Evolutionary conservation across 2,329 filamentous ascomycete genomes (phyloP).

Genomic region (Trichoderma koningii): DNA sequence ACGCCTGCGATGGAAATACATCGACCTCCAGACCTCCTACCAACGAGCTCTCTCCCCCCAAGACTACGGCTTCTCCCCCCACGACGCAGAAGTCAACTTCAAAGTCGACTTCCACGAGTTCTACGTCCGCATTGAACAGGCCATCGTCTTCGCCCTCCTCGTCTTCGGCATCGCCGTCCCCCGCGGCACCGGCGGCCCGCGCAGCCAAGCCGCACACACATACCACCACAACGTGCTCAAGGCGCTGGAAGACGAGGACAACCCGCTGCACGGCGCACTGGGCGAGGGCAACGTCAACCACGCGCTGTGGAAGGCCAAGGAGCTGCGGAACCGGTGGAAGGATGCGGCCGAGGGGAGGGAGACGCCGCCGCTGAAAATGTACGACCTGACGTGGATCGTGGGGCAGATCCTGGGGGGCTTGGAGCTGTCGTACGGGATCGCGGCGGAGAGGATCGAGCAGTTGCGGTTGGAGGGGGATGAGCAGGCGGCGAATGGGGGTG

Average conservation of each 20-base stretch:
- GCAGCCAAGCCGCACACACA: slow-evolving; percentile 45
- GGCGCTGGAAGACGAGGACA: slow-evolving; percentile 58
- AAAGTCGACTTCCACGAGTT: slow-evolving; percentile 79
- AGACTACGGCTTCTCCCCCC: slow-evolving; percentile 39
- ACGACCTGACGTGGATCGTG: slow-evolving; percentile 64
- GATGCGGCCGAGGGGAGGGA: slow-evolving; percentile 55
- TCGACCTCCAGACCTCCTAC: slow-evolving; percentile 61
- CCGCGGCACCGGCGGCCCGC: slow-evolving; percentile 22
- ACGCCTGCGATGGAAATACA: slow-evolving; percentile 64
- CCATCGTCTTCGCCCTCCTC: slow-evolving; percentile 65
- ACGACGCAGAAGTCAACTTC: slow-evolving; percentile 67
- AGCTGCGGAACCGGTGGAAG: slow-evolving; percentile 73
- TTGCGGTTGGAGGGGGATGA: slow-evolving; percentile 42
- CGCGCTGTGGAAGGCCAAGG: slow-evolving; percentile 67
- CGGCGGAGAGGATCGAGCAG: slow-evolving; percentile 47
- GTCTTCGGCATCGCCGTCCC: slow-evolving; percentile 62
- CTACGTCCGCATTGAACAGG: slow-evolving; percentile 71
- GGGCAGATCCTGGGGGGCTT: slow-evolving; percentile 58
- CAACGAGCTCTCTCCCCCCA: slow-evolving; percentile 49
- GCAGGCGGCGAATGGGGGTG: slow-evolving; percentile 17
- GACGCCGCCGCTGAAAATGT: slow-evolving; percentile 53
- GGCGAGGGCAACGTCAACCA: slow-evolving; percentile 56
- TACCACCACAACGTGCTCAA: slow-evolving; percentile 72
- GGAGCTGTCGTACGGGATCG: slow-evolving; percentile 58
- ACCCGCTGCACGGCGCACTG: slow-evolving; percentile 59